phyloP scores from a whole-genome alignment of 1,284 basidiomycete species.

The Coriolopsis trogii region DNA sequence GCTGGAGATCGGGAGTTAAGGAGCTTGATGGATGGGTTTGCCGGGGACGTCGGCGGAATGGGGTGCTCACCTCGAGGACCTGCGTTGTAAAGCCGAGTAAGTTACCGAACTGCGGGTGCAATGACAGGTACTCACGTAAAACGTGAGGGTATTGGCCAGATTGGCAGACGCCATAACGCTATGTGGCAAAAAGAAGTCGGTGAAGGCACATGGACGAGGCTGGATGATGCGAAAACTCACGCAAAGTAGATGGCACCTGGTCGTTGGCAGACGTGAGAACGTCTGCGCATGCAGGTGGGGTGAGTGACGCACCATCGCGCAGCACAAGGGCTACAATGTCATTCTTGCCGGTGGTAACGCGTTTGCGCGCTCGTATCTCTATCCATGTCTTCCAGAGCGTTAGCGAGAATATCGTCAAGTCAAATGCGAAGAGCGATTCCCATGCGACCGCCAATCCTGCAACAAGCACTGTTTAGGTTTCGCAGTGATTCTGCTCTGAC shows the following conservation, averaged over 20 bases:
- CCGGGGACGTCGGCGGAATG: constrained; percentile 10
- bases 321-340: constrained; percentile 31
- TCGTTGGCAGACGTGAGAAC: background rate
- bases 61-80: constrained; percentile 14
- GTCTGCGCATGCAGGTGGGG: background rate
- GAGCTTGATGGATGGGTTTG: background rate
- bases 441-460: constrained; percentile 35
- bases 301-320: constrained; percentile 29
- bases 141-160: constrained; percentile 34
- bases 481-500: no score
- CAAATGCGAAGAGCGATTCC: constrained; percentile 35
- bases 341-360: constrained; percentile 10
- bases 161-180: constrained; percentile 40
- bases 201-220: background rate
- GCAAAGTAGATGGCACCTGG: constrained; percentile 37
- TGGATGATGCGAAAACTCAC: constrained; percentile 23
- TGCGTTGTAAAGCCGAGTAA: background rate
- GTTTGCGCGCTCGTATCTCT: constrained; percentile 12
- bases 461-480: no score
- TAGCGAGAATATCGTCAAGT: constrained; percentile 31
- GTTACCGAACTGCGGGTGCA: background rate
- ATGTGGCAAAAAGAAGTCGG: constrained; percentile 8
- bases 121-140: constrained; percentile 33
- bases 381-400: constrained; percentile 33
- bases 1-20: constrained; percentile 20